phyloP scores from a whole-genome alignment of 305 asterid genomes.

The Fraxinus xanthoxyloides region DNA sequence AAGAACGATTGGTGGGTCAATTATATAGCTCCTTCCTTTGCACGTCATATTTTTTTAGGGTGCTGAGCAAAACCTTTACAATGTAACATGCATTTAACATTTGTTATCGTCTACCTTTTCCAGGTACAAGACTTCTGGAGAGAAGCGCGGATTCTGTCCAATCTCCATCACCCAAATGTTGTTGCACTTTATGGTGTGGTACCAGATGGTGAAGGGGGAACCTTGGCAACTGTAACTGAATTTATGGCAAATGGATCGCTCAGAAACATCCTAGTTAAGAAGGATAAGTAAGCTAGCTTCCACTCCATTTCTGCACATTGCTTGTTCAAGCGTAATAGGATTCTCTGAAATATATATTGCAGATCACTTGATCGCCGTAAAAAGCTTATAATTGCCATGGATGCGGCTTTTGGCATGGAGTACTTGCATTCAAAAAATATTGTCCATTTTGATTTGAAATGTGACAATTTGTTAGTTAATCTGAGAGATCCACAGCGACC shows the following conservation, averaged over 20 bases:
- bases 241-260: conserved; percentile 84
- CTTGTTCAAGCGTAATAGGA: conserved; percentile 19
- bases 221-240: conserved; percentile 75
- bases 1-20: conserved; percentile 66
- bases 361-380: conserved; percentile 58
- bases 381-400: conserved; percentile 77
- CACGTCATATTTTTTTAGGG: conserved; percentile 1
- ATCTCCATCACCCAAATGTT: conserved; percentile 82
- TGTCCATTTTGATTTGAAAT: conserved; percentile 81
- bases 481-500: conserved; percentile 74
- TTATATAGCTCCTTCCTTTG: conserved; percentile 10
- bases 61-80: conserved; percentile 6
- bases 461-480: conserved; percentile 75
- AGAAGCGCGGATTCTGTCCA: conserved; percentile 70
- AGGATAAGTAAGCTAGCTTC: conserved; percentile 49
- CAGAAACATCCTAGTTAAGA: conserved; percentile 53
- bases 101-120: conserved; percentile 16
- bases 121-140: conserved; percentile 79
- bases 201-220: conserved; percentile 79
- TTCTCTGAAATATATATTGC: conserved; percentile 32
- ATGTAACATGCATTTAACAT: conserved; percentile 8
- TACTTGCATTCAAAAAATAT: conserved; percentile 75
- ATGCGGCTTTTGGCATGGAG: conserved; percentile 91
- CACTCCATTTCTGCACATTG: conserved; percentile 12
- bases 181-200: conserved; percentile 87